A percentile compares a stretch with the other conserved stretches of the same genome.
Conservation (phyloP, 2,329 filamentous ascomycete species). For the Aspergillus neoniger region DNA sequence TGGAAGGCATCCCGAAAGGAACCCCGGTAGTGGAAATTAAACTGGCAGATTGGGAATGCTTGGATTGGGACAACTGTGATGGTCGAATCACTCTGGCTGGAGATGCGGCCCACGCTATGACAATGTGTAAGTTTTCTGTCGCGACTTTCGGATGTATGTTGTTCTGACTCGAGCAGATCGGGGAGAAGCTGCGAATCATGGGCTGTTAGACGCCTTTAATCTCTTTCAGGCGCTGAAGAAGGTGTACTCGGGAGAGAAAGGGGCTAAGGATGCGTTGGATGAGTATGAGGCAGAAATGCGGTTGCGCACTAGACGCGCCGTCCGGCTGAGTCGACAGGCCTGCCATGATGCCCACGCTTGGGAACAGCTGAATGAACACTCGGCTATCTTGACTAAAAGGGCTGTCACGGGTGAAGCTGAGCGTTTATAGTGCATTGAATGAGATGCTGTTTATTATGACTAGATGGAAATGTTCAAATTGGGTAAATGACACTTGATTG, state of each 20-base stretch:
- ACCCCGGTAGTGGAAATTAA: conserved; percentile 32
- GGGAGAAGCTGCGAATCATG: conserved; percentile 38
- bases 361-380: conserved; percentile 28
- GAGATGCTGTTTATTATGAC: too few species aligned
- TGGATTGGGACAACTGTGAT: conserved; percentile 32
- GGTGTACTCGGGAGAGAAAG: conserved; percentile 13
- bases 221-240: conserved; percentile 21
- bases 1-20: conserved; percentile 29
- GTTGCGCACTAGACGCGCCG: conserved; percentile 31
- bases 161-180: conserved; percentile 23
- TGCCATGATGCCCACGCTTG: conserved; percentile 40
- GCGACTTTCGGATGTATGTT: neutral
- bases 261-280: conserved; percentile 21
- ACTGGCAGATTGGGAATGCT: conserved; percentile 32
- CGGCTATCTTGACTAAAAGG: conserved; percentile 32
- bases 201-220: conserved; percentile 30
- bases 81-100: conserved; percentile 34
- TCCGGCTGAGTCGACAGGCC: conserved; percentile 37
- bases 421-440: neutral
- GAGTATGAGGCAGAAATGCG: conserved; percentile 37
- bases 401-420: neutral
- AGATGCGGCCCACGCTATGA: conserved; percentile 38
- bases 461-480: too few species aligned
- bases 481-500: too few species aligned
- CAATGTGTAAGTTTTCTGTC: conserved; percentile 29